Conservation (phyloP, 139 green algal species). For the Dunaliella sp. region DNA sequence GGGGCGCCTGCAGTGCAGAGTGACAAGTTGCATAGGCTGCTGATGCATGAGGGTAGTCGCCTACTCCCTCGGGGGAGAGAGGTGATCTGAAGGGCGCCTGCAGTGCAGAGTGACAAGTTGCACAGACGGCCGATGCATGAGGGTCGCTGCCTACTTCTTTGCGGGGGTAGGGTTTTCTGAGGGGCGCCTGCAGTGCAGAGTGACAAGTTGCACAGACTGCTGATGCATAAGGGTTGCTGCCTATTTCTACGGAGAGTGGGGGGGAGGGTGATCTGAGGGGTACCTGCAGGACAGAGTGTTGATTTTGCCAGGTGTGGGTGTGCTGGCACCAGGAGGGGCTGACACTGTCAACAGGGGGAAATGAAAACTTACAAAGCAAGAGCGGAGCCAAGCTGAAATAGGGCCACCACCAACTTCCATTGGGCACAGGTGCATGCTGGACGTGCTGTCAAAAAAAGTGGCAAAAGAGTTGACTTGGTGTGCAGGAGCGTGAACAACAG, state of each 20-base stretch:
- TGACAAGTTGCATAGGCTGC: conserved; percentile 57
- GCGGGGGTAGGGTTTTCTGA: conserved; percentile 31
- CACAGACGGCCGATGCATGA: conserved; percentile 48
- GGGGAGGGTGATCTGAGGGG: conserved; percentile 35
- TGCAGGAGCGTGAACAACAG: too few relatives aligned
- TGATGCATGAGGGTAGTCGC: conserved; percentile 44
- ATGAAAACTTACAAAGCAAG: too few relatives aligned
- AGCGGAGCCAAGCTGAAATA: too few relatives aligned
- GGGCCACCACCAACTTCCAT: too few relatives aligned
- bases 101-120: neutral
- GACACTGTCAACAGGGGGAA: too few relatives aligned
- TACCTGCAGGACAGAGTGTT: neutral
- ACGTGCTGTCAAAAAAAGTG: too few relatives aligned
- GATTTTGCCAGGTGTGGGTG: too few relatives aligned
- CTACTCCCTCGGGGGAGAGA: conserved; percentile 61
- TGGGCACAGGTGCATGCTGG: too few relatives aligned
- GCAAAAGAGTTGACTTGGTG: too few relatives aligned
- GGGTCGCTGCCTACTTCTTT: neutral
- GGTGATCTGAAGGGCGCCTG: conserved; percentile 23
- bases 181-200: neutral
- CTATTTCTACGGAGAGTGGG: neutral
- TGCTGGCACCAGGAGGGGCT: too few relatives aligned
- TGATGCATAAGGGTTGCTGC: conserved; percentile 7
- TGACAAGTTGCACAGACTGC: conserved; percentile 56
- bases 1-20: neutral